Evolutionary conservation across 768 basidiomycete genomes (phyloP), one percentile per base, ranked within the genome.

Genomic region (Termitomyces bulborhizus): DNA sequence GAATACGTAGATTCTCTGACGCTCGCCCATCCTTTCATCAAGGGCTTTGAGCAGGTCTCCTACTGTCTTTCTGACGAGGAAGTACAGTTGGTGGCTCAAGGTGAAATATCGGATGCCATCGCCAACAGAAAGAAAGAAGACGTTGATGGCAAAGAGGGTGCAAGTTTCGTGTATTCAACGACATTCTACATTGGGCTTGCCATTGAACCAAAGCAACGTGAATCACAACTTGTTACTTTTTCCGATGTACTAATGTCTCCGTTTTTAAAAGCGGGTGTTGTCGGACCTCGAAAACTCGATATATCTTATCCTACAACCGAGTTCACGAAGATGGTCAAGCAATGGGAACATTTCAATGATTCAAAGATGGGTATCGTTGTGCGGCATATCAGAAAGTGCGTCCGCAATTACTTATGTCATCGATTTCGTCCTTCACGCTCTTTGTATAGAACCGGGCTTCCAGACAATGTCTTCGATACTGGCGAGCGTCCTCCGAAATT

Each of bases 241-340:
- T 58, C 48, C 50, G 29, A 59, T 49, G 46, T 13, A 44, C 51
- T 36, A 12, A 46, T 46, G 16, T 57, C 29, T 47, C 40, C 16
- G 34, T 59, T 43, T 37, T 51, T 64, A 61, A 45, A 76, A 94
- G 93, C 85, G 58, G 89, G 87, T 18, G 75, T 87, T 6, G 71
- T 78, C 57, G 93, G 88, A 27, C 85, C 89, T 51, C 81, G 95
- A 60, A 86, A 82, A 66, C 76, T 99, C 61, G 97, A 99, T 69
- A 95, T 99, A 56, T 95, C 95, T 46, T 98, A 94, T 73, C 97
- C 97, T 4, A 97, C 93, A 4, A 89, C 87, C 27, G 93, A 98
- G 65, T 99, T 98, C 68, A 89, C 86, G 11, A 93, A 95, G 68
- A 80, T 92, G 51, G 93, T 95, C 65, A 95, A 95, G 69, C 74